A percentile compares a stretch with the other conserved stretches of the same genome.
Conservation (phyloP, 768 basidiomycete species). For the Suillus clintonianus region DNA sequence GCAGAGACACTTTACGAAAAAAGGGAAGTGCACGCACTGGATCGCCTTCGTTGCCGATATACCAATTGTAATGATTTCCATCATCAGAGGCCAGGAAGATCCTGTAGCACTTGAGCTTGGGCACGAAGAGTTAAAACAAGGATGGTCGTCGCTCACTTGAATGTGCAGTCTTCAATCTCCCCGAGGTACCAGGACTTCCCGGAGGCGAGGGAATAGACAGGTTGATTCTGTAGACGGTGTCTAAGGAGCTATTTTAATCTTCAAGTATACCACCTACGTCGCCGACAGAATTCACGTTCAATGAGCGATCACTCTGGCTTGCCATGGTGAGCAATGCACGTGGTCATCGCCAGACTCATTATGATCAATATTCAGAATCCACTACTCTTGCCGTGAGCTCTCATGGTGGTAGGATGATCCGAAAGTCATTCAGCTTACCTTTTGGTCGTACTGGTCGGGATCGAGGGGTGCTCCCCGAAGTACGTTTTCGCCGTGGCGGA, state of each 20-base stretch:
- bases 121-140: neutral
- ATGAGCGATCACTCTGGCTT: neutral
- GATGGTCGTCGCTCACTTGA: neutral
- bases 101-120: neutral
- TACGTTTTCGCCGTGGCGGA: neutral
- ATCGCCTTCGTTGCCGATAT: too few relatives aligned
- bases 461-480: neutral
- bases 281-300: neutral
- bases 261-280: neutral
- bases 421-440: neutral
- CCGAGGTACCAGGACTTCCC: neutral
- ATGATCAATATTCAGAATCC: neutral
- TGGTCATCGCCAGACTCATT: too few relatives aligned
- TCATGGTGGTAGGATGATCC: neutral
- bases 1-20: too few relatives aligned
- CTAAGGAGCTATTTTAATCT: neutral
- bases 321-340: too few relatives aligned
- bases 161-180: neutral
- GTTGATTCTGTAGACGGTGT: neutral
- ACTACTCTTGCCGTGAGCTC: neutral
- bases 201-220: neutral
- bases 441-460: neutral
- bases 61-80: too few relatives aligned
- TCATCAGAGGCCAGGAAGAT: neutral
- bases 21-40: too few relatives aligned